Percentiles rank a stretch among this genome's conserved stretches.
Evolutionary conservation across 148 eudicot genomes (phyloP).

Genomic region (Rhododendron ovatum): DNA sequence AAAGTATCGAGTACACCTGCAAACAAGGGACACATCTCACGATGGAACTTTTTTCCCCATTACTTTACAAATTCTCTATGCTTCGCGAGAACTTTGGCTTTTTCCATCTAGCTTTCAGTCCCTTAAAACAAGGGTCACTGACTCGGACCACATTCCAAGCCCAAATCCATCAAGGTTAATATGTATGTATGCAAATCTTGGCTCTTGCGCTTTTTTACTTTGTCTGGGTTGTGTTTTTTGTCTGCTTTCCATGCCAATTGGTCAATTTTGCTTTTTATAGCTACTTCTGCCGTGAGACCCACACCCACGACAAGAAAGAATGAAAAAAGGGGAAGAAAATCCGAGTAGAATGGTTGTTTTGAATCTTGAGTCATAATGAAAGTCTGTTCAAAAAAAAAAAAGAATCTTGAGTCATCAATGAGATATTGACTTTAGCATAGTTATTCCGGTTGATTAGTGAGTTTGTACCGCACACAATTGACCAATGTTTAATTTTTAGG

Average conservation of each 20-base stretch:
- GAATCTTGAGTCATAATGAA: neutral
- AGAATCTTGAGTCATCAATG: neutral
- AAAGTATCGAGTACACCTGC: constrained; percentile 15
- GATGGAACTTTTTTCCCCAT: constrained; percentile 12
- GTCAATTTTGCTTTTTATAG: constrained; percentile 10
- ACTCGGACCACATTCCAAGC: constrained; percentile 6
- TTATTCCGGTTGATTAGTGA: no score
- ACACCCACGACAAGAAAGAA: neutral
- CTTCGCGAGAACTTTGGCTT: constrained; percentile 26
- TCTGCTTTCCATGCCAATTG: constrained; percentile 12
- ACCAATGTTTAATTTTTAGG: no score
- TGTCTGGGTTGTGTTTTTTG: constrained; percentile 18
- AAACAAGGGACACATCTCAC: constrained; percentile 40
- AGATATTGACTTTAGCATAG: neutral
- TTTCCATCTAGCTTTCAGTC: constrained; percentile 30
- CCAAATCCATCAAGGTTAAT: neutral
- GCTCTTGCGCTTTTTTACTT: constrained; percentile 21
- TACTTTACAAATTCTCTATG: constrained; percentile 26
- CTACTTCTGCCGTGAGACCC: neutral
- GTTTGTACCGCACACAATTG: neutral
- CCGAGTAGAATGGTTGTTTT: neutral
- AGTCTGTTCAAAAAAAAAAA: no score
- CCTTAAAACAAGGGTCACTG: constrained; percentile 26
- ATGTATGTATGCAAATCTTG: constrained; percentile 13
- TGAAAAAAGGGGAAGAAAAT: neutral